Evolutionary conservation across 441 rosid genomes (phyloP).

Genomic region (Macaranga tanarius): DNA sequence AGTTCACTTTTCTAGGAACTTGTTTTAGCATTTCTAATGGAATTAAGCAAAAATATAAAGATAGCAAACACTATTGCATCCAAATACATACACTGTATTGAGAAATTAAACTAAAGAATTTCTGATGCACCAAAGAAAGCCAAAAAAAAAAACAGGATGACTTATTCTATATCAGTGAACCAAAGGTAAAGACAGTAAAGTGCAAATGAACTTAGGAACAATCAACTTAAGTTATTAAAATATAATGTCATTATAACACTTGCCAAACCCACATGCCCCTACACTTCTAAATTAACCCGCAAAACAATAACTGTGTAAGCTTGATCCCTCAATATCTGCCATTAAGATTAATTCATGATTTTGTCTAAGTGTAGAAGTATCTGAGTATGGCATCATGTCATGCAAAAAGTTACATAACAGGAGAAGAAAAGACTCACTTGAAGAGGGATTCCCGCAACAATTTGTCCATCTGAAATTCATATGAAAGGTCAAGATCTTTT

Average conservation of each 20-base stretch:
- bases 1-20: background rate
- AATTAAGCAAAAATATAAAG: background rate
- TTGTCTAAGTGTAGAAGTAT: background rate
- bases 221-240: background rate
- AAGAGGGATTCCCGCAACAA: constrained; percentile 71
- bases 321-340: background rate
- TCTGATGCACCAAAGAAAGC: too few relatives aligned
- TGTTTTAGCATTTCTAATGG: background rate
- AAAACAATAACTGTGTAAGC: background rate
- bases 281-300: background rate
- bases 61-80: too few relatives aligned
- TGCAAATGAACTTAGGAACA: background rate
- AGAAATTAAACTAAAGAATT: too few relatives aligned
- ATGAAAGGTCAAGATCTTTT: constrained; percentile 83
- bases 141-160: background rate
- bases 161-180: background rate
- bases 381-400: background rate
- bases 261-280: background rate
- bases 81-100: too few relatives aligned
- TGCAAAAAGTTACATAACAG: background rate
- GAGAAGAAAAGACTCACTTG: constrained; percentile 44
- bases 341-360: constrained; percentile 3
- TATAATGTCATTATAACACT: background rate
- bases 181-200: background rate
- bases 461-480: constrained; percentile 91